These are phyloP conservation scores for Pythium myriotylum DNA, from an alignment of 352 stramenopile species.

Conservation along the genomic window DNA sequence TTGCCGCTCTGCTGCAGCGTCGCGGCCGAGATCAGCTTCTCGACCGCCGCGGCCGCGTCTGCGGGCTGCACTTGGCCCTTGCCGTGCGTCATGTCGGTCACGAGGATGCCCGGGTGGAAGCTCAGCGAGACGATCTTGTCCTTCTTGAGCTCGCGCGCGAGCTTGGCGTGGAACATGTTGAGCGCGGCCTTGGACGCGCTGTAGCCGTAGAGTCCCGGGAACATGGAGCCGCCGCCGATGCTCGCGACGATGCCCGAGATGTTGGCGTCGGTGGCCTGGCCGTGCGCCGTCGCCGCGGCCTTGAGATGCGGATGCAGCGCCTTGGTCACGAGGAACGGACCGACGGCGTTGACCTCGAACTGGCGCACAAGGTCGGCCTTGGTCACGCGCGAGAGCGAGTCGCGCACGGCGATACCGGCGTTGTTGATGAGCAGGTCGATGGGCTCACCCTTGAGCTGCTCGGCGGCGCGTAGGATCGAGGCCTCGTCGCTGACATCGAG, in stretches of 20 bases:
- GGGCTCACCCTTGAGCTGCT: slow-evolving; percentile 37
- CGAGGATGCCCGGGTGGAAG: slow-evolving; percentile 61
- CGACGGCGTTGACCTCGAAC: slow-evolving; percentile 78
- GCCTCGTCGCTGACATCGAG: slow-evolving; percentile 57
- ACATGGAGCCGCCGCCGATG: too few relatives aligned
- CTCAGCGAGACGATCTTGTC: slow-evolving; percentile 61
- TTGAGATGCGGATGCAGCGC: slow-evolving; percentile 58
- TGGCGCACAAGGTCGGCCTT: slow-evolving; percentile 62
- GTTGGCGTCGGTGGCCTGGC: slow-evolving; percentile 53
- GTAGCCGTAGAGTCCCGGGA: slow-evolving; percentile 74
- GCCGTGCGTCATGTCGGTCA: too few relatives aligned
- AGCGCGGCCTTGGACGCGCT: too few relatives aligned
- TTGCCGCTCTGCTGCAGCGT: too few relatives aligned
- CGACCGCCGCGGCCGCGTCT: too few relatives aligned
- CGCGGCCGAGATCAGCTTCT: too few relatives aligned
- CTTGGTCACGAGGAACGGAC: slow-evolving; percentile 64
- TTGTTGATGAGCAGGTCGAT: slow-evolving; percentile 84
- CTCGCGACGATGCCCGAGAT: slow-evolving; percentile 61
- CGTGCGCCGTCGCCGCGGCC: slow-evolving; percentile 37
- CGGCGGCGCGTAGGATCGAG: slow-evolving; percentile 49
- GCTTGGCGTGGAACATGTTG: slow-evolving; percentile 66
- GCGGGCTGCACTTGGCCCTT: too few relatives aligned
- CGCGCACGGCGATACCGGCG: slow-evolving; percentile 40
- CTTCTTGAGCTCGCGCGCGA: slow-evolving; percentile 49
- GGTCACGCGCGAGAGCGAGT: slow-evolving; percentile 37